Base-by-base conservation (phyloP, 805 yeast species). In the Candida suzukii region DNA sequence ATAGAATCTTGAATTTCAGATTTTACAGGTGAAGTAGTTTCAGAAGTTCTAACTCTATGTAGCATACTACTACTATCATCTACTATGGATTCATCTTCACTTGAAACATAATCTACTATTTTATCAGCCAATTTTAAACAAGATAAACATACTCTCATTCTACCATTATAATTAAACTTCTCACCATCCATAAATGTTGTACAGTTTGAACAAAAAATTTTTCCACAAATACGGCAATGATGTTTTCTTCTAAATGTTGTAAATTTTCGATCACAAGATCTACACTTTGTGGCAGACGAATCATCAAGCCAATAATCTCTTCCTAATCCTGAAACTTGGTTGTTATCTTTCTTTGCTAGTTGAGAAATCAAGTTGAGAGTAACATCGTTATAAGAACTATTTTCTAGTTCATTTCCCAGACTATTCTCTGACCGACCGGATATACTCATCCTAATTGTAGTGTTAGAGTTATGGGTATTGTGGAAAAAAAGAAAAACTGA, bases 221-320 rank as follows among this genome's bases (percentile, higher is more conserved):
- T 96, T 2, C 99, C 99, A 63, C 99, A 91, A 28, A 91, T 80
- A 41, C 99, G 68, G 56, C 99, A 91, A 61, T 91, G 99, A 57
- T 91, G 99, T 49, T 86, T 84, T 50, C 99, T 70, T 57, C 96
- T 67, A 63, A 88, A 90, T 0, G 97, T 83, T 1, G 84, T 76
- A 56, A 91, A 91, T 3, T 78, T 76, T 41, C 79, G 73, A 42
- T 83, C 86, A 60, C 98, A 91, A 14, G 82, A 72, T 43, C 88
- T 78, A 54, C 99, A 91, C 46, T 88, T 93, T 9, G 81, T 75
- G 0, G 95, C 95, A 44, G 88, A 85, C 33, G 91, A 85, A 64
- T 91, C 97, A 53, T 90, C 88, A 87, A 91, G 82, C 99, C 99
- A 91, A 58, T 88, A 91, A 55, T 88, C 91, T 44, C 76, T 74